Conservation (phyloP, 1,284 basidiomycete species). For the Ceratobasidium sp. region DNA sequence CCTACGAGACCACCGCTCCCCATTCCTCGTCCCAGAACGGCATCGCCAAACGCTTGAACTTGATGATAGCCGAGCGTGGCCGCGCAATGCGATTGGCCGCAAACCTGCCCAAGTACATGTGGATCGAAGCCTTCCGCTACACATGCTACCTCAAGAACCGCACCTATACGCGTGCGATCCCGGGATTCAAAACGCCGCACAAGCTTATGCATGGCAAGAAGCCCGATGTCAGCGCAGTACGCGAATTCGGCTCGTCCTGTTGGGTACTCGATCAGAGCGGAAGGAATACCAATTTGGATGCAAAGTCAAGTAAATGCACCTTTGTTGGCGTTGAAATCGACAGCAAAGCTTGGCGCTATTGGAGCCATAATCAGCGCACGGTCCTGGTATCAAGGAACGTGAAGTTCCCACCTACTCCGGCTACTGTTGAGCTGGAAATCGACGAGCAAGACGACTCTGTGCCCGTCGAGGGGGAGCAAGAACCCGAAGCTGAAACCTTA, state of each 20-base stretch:
- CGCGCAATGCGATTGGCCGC: conserved; percentile 38
- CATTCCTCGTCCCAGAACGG: conserved; percentile 49
- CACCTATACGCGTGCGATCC: conserved; percentile 45
- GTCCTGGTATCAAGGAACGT: conserved; percentile 14
- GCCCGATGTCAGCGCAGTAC: conserved; percentile 51
- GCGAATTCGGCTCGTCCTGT: conserved; percentile 3
- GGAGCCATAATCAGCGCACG: conserved; percentile 15
- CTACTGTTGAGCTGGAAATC: background rate
- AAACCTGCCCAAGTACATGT: conserved; percentile 38
- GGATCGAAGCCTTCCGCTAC: conserved; percentile 43
- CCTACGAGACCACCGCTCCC: conserved; percentile 42
- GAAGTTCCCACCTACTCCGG: conserved; percentile 13
- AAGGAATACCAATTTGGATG: conserved; percentile 22
- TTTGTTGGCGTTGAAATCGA: conserved; percentile 12
- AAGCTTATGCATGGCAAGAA: conserved; percentile 52
- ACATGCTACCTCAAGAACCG: conserved; percentile 40
- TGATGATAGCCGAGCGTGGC: conserved; percentile 25
- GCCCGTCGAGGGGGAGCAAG: conserved; percentile 11
- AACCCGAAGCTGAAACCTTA: background rate
- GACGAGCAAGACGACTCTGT: background rate
- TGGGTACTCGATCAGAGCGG: conserved; percentile 30
- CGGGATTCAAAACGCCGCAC: conserved; percentile 49
- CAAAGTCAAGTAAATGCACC: conserved; percentile 10
- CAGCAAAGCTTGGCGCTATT: conserved; percentile 15
- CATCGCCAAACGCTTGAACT: conserved; percentile 47